Evolutionary conservation across 176 grass and related monocot species (phyloP).

Genomic region (Coix lacrymajobi): DNA sequence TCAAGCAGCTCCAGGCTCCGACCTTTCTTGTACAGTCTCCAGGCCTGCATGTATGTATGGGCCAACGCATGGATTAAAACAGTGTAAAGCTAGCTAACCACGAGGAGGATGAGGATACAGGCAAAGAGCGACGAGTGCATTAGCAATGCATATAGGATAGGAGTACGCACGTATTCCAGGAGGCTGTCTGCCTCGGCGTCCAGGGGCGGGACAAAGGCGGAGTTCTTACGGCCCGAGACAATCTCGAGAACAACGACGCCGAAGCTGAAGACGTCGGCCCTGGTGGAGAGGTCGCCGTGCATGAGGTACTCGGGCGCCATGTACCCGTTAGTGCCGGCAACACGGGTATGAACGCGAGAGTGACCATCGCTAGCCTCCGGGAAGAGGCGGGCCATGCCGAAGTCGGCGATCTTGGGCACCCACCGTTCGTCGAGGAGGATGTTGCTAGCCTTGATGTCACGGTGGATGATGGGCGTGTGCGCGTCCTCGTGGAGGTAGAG

Average conservation of each 20-base stretch:
- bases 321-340: constrained; percentile 91
- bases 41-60: constrained; percentile 39
- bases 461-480: constrained; percentile 94
- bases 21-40: constrained; percentile 73
- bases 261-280: constrained; percentile 96
- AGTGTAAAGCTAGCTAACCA: not conserved
- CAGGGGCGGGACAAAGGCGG: constrained; percentile 39
- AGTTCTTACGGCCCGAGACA: constrained; percentile 72
- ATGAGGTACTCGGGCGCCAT: constrained; percentile 98
- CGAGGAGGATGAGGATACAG: not conserved
- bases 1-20: constrained; percentile 69
- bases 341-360: constrained; percentile 74
- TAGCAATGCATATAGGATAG: not conserved
- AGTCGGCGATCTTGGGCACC: constrained; percentile 94
- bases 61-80: not conserved
- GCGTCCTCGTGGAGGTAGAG: constrained; percentile 96
- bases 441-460: constrained; percentile 98
- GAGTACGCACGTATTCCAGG: constrained; percentile 66
- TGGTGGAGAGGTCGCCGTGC: constrained; percentile 80
- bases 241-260: constrained; percentile 83
- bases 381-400: constrained; percentile 85
- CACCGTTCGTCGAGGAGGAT: constrained; percentile 80
- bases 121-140: not conserved
- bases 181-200: constrained; percentile 53
- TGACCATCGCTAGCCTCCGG: constrained; percentile 61